These are phyloP conservation scores for Neofusicoccum ribis DNA, from an alignment of 2,329 filamentous ascomycete genomes.

Conservation along the genomic window DNA sequence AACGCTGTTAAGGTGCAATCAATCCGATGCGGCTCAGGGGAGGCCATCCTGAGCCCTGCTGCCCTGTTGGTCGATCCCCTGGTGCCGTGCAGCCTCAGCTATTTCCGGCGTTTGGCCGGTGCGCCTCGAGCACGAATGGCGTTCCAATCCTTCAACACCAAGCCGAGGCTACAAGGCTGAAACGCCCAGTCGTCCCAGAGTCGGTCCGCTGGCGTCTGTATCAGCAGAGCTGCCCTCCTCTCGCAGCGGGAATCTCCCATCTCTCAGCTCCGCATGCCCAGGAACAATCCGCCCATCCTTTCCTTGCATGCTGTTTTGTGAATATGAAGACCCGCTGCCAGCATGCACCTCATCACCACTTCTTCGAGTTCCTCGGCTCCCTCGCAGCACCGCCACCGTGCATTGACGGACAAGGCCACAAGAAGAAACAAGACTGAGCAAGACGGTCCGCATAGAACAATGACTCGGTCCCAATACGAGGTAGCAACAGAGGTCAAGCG, in stretches of 20 bases:
- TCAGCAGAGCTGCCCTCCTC: neutral
- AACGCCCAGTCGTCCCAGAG: constrained; percentile 2
- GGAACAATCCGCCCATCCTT: neutral
- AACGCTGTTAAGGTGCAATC: constrained; percentile 12
- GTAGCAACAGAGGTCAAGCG: neutral
- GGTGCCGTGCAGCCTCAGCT: neutral
- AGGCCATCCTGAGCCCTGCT: neutral
- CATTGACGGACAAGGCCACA: neutral
- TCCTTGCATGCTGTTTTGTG: neutral
- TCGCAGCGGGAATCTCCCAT: neutral
- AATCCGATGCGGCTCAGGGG: constrained; percentile 3
- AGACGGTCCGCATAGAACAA: neutral
- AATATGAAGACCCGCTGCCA: constrained; percentile 2
- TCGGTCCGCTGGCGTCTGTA: neutral
- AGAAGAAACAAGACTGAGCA: neutral
- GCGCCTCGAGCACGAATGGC: neutral
- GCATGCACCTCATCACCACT: neutral
- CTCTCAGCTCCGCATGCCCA: neutral
- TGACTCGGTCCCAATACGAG: neutral
- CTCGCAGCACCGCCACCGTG: neutral
- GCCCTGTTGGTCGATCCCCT: neutral
- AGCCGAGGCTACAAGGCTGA: constrained; percentile 14
- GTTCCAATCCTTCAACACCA: constrained; percentile 2
- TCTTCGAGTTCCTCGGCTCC: neutral
- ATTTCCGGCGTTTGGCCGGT: neutral